Base-by-base conservation (phyloP, 768 basidiomycete genomes). In the Crepidotus variabilis region DNA sequence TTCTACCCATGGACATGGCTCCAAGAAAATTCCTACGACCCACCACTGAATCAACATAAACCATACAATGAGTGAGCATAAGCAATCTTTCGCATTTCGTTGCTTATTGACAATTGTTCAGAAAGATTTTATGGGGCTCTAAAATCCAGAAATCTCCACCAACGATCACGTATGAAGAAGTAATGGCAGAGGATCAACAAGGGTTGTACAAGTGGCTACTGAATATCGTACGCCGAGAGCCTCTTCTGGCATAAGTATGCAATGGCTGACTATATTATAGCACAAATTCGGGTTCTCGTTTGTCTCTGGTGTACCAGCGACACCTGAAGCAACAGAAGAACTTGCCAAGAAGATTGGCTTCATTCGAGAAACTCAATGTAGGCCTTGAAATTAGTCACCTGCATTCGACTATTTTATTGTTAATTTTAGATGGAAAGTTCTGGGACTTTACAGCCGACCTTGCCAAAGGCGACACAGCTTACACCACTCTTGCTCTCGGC, bases 401-500 rank as follows among this genome's bases (percentile, higher is more conserved):
- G 28, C 28, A 8, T 28, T 28, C 28, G 8, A 28, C 46, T 45
- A n/a, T 11, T 47, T 65, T 18, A 51, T 35, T 35, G 11, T 24
- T 50, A 10, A 22, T 20, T 2, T 34, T 60, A 94, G 93, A 98
- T 64, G 96, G 95, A 33, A 86, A 85, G 56, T 95, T 98, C 72
- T 99, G 96, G 95, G 93, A 98, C 65, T 96, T 98, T 65, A 97
- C 94, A 0, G 85, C 95, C 0, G 87, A 96, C 66, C 78, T 95
- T 20, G 85, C 87, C 16, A 93, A 88, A 63, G 94, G 94, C 11
- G 96, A 99, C 69, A 90, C 94, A 7, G 94, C 96, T 0, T 99
- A 99, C 73, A 93, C 94, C 3, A 91, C 86, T 6, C 72, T 96
- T 47, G 89, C 88, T 0, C 83, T 99, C 6, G 86, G 83, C 2